Evolutionary conservation across 257 asterid genomes (phyloP), one percentile per base, ranked within the genome.

Genomic region (Rubia yunnanensis): DNA sequence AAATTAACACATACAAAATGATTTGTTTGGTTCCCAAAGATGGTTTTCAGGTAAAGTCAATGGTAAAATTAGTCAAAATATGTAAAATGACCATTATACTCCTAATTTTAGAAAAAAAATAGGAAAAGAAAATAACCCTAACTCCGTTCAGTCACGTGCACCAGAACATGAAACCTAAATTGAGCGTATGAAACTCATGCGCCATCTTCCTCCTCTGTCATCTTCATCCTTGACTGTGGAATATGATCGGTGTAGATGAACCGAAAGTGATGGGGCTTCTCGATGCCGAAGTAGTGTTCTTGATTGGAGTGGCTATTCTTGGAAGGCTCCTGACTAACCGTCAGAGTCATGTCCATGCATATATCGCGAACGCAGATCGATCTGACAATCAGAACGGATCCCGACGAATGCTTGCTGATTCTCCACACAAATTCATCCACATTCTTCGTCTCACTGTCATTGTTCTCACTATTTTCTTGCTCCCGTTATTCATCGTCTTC

Each of bases 331-430:
- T 86, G 92, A 76, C 99, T 92, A 0, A 85, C 96, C 57, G 82
- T 79, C 1, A 97, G 97, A 0, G 99, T 92, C 99, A 92, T 92
- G 60, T 89, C 99, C 0, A 97, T 92, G 48, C 99, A 96, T 94
- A 89, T 92, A 64, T 92, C 99, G 77, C 99, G 83, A 73, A 92
- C 83, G 53, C 91, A 87, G 10, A 92, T 73, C 4, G 91, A 84
- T 57, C 94, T 73, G 72, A 82, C 86, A 23, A 44, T 80, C 9
- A 90, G 65, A 44, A 67, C 69, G 34, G 94, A 74, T 62, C 83
- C 82, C 39, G 54, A 66, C 7, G 71, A 76, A 0, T 81, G 79
- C 70, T 77, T 85, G 61, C 76, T 84, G 67, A 86, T 78, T 81
- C 86, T 80, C 98, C 96, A 86, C 0, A 83, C 61, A 5, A 95